Evolutionary conservation across 306 rosid genomes (phyloP).

Genomic region (Casuarina equisetifolia): DNA sequence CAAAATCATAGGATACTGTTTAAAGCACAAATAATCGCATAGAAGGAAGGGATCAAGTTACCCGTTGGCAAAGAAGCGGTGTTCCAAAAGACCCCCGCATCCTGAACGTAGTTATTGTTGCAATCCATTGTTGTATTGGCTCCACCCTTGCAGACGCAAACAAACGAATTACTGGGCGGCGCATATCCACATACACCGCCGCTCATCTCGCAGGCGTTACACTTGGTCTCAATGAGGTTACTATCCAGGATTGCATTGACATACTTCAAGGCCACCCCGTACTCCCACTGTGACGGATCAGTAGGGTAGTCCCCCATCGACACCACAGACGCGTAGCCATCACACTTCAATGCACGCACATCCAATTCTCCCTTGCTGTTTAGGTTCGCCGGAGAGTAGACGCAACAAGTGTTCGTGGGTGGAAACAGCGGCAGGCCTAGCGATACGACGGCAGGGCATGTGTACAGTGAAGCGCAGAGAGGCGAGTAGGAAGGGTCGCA

Average conservation of each 20-base stretch:
- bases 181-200: slow-evolving; percentile 68
- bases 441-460: slow-evolving; percentile 51
- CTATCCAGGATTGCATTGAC: slow-evolving; percentile 37
- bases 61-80: slow-evolving; percentile 17
- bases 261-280: slow-evolving; percentile 55
- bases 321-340: slow-evolving; percentile 44
- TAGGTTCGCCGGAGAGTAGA: slow-evolving; percentile 60
- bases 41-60: not conserved
- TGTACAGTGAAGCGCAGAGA: slow-evolving; percentile 61
- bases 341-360: slow-evolving; percentile 36
- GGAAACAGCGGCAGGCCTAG: slow-evolving; percentile 53
- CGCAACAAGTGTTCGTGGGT: slow-evolving; percentile 64
- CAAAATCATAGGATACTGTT: not conserved
- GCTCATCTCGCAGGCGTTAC: slow-evolving; percentile 54
- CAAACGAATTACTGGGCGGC: slow-evolving; percentile 38
- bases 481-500: slow-evolving; percentile 53
- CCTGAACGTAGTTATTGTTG: slow-evolving; percentile 19
- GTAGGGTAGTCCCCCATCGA: slow-evolving; percentile 52
- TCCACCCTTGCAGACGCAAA: slow-evolving; percentile 56
- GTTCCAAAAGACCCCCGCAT: slow-evolving; percentile 34
- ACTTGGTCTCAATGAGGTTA: slow-evolving; percentile 35
- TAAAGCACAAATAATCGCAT: not conserved
- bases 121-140: slow-evolving; percentile 59
- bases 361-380: slow-evolving; percentile 46
- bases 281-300: slow-evolving; percentile 55